Conservation (phyloP, 106 monocot species). For the Gastrodia elata region DNA sequence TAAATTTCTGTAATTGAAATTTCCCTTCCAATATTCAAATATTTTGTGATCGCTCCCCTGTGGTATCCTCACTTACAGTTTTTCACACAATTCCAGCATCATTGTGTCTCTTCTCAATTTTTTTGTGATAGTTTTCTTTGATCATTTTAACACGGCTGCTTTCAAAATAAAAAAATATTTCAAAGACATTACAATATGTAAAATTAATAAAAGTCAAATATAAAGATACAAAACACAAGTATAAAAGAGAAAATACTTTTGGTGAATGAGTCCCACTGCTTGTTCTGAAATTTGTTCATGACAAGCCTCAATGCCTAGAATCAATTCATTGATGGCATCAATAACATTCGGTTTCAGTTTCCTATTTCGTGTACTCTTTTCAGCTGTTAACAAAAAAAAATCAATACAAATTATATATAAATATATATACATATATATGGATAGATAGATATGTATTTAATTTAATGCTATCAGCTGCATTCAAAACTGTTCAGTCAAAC, state of each 20-base stretch:
- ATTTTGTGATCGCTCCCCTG: no score
- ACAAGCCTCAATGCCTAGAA: conserved; percentile 84
- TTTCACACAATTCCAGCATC: no score
- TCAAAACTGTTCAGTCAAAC: neutral
- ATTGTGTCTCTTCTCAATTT: no score
- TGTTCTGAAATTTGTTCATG: conserved; percentile 93
- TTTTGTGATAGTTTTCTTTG: no score
- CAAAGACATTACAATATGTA: neutral
- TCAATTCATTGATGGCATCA: conserved; percentile 88
- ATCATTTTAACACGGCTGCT: no score
- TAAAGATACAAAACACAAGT: neutral
- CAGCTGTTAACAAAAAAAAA: conserved; percentile 42
- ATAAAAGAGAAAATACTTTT: conserved; percentile 51
- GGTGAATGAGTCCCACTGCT: conserved; percentile 97
- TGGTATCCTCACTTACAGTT: no score
- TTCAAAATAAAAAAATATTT: no score
- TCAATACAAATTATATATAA: conserved; percentile 5
- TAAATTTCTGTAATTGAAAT: no score
- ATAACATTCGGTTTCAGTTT: conserved; percentile 89
- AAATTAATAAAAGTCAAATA: neutral
- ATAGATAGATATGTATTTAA: no score
- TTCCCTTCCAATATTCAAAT: no score
- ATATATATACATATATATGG: neutral
- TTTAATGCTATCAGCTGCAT: neutral
- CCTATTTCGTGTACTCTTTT: conserved; percentile 48